Percentiles rank a stretch among this genome's conserved stretches.
phyloP scores from a whole-genome alignment of 1,284 basidiomycete genomes.

The Clitocybe nebularis region DNA sequence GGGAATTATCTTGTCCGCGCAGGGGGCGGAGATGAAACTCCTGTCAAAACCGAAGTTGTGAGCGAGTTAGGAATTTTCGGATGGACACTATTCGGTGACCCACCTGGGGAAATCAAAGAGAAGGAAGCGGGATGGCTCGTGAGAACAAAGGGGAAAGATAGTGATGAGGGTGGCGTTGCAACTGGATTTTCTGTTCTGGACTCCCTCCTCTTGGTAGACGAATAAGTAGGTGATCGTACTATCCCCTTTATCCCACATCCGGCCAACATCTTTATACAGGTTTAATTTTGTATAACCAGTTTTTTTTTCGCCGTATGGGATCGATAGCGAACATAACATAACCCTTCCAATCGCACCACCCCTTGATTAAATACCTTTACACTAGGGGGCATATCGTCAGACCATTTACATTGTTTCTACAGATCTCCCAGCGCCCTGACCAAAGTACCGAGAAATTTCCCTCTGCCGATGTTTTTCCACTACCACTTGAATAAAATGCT shows the following conservation, averaged over 20 bases:
- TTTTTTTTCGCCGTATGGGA: too few relatives aligned
- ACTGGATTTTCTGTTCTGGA: constrained; percentile 90
- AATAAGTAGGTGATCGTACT: constrained; percentile 7
- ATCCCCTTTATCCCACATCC: not conserved
- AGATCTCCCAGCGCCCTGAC: too few relatives aligned
- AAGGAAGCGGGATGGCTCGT: constrained; percentile 82
- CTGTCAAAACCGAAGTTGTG: constrained; percentile 67
- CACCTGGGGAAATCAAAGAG: constrained; percentile 34
- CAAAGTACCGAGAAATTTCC: not conserved
- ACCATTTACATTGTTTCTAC: too few relatives aligned
- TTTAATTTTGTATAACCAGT: too few relatives aligned
- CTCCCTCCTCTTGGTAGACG: constrained; percentile 69
- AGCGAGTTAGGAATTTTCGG: constrained; percentile 94
- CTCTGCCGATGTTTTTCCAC: not conserved
- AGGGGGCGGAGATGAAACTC: constrained; percentile 31
- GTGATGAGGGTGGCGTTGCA: constrained; percentile 93
- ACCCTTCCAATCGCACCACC: too few relatives aligned
- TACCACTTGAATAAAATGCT: not conserved
- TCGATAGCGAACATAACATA: too few relatives aligned
- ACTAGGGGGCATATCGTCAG: too few relatives aligned
- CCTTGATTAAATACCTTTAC: too few relatives aligned
- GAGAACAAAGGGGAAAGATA: constrained; percentile 89
- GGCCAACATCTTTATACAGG: too few relatives aligned
- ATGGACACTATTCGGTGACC: constrained; percentile 70
- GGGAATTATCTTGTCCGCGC: constrained; percentile 76